A percentile compares a stretch with the other conserved stretches of the same genome.
Evolutionary conservation across 2,329 filamentous ascomycete species (phyloP).

Genomic region (Tolypocladium amazonense): DNA sequence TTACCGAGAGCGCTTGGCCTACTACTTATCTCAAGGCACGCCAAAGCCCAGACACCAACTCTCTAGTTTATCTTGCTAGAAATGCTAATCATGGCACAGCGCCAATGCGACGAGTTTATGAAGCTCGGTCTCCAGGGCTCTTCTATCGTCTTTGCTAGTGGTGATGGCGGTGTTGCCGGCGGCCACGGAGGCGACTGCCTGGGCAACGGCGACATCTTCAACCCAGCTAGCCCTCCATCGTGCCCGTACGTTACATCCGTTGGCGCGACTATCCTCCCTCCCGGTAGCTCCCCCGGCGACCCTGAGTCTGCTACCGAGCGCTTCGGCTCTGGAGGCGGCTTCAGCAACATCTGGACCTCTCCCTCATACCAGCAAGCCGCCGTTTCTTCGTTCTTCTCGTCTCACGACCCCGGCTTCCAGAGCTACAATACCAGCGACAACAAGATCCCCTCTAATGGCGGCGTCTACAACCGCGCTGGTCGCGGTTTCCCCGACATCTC

Average conservation of each 20-base stretch:
- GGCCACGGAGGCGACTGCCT: background rate
- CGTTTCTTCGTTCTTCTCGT: background rate
- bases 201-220: background rate
- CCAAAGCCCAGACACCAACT: background rate
- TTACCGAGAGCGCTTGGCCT: background rate
- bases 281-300: background rate
- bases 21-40: background rate
- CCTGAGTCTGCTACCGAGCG: background rate
- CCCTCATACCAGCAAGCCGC: background rate
- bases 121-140: background rate
- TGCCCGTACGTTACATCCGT: background rate
- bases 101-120: background rate
- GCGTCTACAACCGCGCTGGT: background rate
- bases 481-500: background rate
- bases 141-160: background rate
- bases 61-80: background rate
- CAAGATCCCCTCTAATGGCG: background rate
- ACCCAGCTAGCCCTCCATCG: background rate
- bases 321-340: background rate
- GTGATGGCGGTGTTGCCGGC: background rate
- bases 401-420: background rate
- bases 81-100: background rate
- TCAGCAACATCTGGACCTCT: background rate
- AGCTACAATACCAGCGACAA: background rate
- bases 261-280: background rate